A percentile compares a stretch with the other conserved stretches of the same genome.
Conservation (phyloP, 2,329 filamentous ascomycete genomes). For the Fusarium torulosum region DNA sequence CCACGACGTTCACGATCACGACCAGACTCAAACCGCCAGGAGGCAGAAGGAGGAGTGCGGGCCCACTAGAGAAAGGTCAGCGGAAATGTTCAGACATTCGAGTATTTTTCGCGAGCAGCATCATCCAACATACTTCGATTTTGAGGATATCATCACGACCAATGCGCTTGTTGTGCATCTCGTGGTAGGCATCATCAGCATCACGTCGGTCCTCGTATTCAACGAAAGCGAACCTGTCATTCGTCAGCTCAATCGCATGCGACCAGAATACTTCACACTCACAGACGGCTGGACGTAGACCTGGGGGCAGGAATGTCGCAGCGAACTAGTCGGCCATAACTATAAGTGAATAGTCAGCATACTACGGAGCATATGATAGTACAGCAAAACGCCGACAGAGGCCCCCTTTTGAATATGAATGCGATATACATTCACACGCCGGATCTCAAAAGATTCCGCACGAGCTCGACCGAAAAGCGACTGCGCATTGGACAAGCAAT, state of each 20-base stretch:
- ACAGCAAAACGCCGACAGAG: constrained; percentile 42
- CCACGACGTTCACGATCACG: constrained; percentile 76
- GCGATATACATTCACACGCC: constrained; percentile 45
- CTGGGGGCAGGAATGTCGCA: constrained; percentile 98
- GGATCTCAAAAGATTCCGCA: constrained; percentile 40
- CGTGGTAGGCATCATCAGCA: constrained; percentile 98
- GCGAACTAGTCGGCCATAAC: constrained; percentile 96
- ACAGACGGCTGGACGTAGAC: constrained; percentile 95
- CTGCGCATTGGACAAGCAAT: constrained; percentile 48
- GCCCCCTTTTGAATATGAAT: constrained; percentile 46
- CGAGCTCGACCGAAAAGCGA: constrained; percentile 47
- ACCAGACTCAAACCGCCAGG: constrained; percentile 97
- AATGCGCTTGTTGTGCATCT: constrained; percentile 99
- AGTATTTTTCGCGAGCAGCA: background rate
- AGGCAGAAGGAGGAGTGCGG: constrained; percentile 95
- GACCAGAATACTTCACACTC: constrained; percentile 60
- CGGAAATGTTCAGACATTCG: background rate
- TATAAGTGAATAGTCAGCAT: constrained; percentile 64
- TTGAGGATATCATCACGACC: constrained; percentile 95
- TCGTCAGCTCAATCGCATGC: constrained; percentile 21
- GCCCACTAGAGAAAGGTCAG: constrained; percentile 78
- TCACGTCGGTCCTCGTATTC: constrained; percentile 99
- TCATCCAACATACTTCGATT: constrained; percentile 81
- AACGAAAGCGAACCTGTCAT: constrained; percentile 88
- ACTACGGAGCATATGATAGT: constrained; percentile 53